phyloP scores from a whole-genome alignment of 306 rosid species.

The Trichosanthes cucumerina region DNA sequence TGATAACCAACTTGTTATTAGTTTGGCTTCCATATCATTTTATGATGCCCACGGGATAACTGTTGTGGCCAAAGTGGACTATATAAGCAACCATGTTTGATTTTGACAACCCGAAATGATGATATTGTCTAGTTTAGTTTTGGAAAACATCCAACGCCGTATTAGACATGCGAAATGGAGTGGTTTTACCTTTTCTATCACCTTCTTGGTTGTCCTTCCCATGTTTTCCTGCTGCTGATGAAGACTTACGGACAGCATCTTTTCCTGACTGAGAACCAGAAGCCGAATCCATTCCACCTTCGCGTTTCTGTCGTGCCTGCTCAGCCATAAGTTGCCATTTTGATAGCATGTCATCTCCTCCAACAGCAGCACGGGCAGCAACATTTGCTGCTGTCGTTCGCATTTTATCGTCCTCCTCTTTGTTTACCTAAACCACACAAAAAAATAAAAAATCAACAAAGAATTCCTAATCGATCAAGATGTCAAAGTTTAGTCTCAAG shows the following conservation, averaged over 20 bases:
- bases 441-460: slow-evolving; percentile 2
- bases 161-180: slow-evolving; percentile 34
- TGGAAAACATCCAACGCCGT: too few species aligned
- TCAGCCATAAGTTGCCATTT: slow-evolving; percentile 98
- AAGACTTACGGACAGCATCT: slow-evolving; percentile 49
- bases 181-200: slow-evolving; percentile 36
- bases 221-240: slow-evolving; percentile 45
- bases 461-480: slow-evolving; percentile 3
- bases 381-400: slow-evolving; percentile 95
- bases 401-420: slow-evolving; percentile 93
- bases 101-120: not conserved
- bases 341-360: slow-evolving; percentile 93
- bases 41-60: not conserved
- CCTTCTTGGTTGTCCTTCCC: slow-evolving; percentile 49
- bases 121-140: not conserved
- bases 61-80: not conserved
- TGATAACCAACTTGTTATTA: too few species aligned
- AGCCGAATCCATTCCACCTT: slow-evolving; percentile 52
- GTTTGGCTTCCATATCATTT: not conserved
- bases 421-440: slow-evolving; percentile 36
- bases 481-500: not conserved
- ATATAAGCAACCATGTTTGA: not conserved
- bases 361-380: slow-evolving; percentile 98
- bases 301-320: slow-evolving; percentile 90
- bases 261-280: slow-evolving; percentile 60